Base-by-base conservation (phyloP, 2,329 filamentous ascomycete species). In the Arthrobotrys sphaeroides region DNA sequence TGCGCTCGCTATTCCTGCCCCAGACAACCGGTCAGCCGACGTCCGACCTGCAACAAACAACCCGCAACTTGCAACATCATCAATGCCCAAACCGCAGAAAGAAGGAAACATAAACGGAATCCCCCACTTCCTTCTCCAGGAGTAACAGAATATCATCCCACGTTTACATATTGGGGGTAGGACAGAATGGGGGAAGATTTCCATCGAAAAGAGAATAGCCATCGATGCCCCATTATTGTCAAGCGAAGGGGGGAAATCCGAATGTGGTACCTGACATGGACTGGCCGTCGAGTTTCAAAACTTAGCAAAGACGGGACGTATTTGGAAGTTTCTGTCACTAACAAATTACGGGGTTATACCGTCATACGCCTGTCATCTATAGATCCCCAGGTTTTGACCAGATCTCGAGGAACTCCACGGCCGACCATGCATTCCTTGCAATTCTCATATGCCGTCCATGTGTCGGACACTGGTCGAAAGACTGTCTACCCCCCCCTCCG, bases 181-280 rank as follows among this genome's bases (percentile, higher is more conserved):
- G 20, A n/a, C 45, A 42, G 20, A 28, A 73, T 47, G 38, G 55
- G 62, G 61, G 61, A 66, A 55, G 24, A 20, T 55, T 61, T 33
- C 38, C 40, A 49, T 68, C 55, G 38, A 31, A 65, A 67, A 55
- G 26, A 55, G 51, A 24, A 68, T 36, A 51, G 62, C 31, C 70
- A 68, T 74, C 70, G 70, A 74, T 74, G 70, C 62, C 18, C 62
- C n/a, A n/a, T n/a, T n/a, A 74, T 68, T 74, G 53, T 60, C 38
- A 53, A 60, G 43, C 53, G 42, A 55, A 55, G 49, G 49, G 49
- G n/a, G 28, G 18, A 65, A n/a, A 73, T 40, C 36, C 49, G n/a
- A 33, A 42, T 16, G 18, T 42, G 62, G 70, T 74, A 74, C 70
- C 70, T 74, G 70, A 64, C 70, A 74, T 55, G 31, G 62, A 49